Evolutionary conservation across 2,329 filamentous ascomycete species (phyloP), one percentile per base, ranked within the genome.

Genomic region (Colletotrichum sp.): DNA sequence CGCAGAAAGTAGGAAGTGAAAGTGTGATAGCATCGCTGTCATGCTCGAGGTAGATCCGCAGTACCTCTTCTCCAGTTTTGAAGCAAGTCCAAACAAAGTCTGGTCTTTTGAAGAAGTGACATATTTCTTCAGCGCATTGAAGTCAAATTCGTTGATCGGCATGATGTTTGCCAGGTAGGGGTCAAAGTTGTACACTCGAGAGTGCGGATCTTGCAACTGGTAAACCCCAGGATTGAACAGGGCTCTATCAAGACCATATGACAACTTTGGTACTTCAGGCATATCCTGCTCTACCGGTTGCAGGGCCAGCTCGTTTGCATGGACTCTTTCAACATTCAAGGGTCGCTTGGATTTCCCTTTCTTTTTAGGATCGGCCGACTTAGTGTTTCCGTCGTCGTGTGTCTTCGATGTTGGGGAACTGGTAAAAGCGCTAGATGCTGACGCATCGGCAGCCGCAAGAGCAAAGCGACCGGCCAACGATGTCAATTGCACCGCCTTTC

Each of bases 11-110:
- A 99, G 90, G 81, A 93, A 99, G 83, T 99, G 97, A 81, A 99
- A 98, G 81, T 99, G 98, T 3, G 94, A 91, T 60, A 99, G 88
- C 67, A 95, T 92, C 4, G 93, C 89, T 2, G 96, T 98, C 96
- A 98, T 98, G 85, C 96, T 99, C 3, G 97, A 99, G 1, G 97
- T 99, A 15, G 97, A 99, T 12, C 97, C 97, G 13, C 96, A 93
- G 82, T 98, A 99, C 82, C 94, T 98, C 83, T 93, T 95, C 15
- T 89, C 86, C 76, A 94, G 85, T 70, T 92, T 85, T 66, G 89
- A 88, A 3, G 95, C 95, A 57, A 97, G 90, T 2, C 89, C 83
- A n/a, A 93, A 90, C 15, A 99, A 88, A 6, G 89, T 92, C 8
- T 86, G 85, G 82, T 99, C 97, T 82, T 95, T 93, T 12, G 96